phyloP scores from a whole-genome alignment of 441 rosid species.

The Euphorbia celastroides region DNA sequence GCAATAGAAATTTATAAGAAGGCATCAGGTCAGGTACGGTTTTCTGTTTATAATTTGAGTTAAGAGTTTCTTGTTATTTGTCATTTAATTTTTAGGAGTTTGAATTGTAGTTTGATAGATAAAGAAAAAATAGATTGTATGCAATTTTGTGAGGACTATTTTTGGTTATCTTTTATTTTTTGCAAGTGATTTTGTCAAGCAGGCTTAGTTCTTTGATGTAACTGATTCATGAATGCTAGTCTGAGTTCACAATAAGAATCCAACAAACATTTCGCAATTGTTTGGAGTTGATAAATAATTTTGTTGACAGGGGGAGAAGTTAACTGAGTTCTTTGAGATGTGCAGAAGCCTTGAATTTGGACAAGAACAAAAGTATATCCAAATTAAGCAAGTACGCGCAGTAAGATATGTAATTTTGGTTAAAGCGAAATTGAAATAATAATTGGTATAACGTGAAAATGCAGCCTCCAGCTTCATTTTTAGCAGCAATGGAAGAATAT shows the following conservation, averaged over 20 bases:
- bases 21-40: slow-evolving; percentile 31
- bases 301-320: slow-evolving; percentile 29
- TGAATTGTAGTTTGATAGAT: too few species aligned
- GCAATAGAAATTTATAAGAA: slow-evolving; percentile 44
- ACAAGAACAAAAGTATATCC: slow-evolving; percentile 26
- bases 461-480: slow-evolving; percentile 46
- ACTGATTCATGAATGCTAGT: too few species aligned
- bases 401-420: not conserved
- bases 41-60: too few species aligned
- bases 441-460: slow-evolving; percentile 9
- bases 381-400: slow-evolving; percentile 33
- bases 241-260: too few species aligned
- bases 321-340: slow-evolving; percentile 41
- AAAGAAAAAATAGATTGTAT: too few species aligned
- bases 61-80: too few species aligned
- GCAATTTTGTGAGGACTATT: too few species aligned
- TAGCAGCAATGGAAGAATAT: slow-evolving; percentile 47
- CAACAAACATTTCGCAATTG: too few species aligned
- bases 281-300: not conserved
- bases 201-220: too few species aligned
- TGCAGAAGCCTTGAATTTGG: slow-evolving; percentile 34
- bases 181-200: too few species aligned
- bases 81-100: too few species aligned
- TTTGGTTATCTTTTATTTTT: too few species aligned
- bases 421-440: not conserved